Base-by-base conservation (phyloP, 148 eudicot genomes). In the Cornus kousa region DNA sequence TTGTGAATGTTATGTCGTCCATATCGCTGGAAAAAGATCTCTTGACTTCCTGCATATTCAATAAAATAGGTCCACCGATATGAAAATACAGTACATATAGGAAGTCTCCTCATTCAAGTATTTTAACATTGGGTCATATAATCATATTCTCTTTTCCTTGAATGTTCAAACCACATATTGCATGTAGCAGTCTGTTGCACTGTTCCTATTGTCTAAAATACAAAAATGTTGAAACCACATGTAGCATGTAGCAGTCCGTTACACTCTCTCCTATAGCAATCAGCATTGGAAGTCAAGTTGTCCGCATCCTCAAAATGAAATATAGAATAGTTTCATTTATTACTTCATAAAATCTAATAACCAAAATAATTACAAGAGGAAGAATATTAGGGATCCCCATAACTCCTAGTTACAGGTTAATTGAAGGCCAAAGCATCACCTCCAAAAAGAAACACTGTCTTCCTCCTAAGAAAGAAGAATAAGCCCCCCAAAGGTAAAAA, bases 1-100 rank as follows among this genome's bases (percentile, higher is more conserved):
- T 86, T 90, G 78, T 86, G 80, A 80, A 93, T 93, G 84, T 87
- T 83, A 70, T 74, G 88, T 74, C 75, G 80, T 43, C 99, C 99
- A 80, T 93, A 96, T 35, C 83, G 85, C 81, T 92, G 90, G 74
- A 85, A 83, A 78, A 84, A 92, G 31, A 91, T 80, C 78, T 92
- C 95, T 78, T 91, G 77, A 74, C 87, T 89, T 65, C 99, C 99
- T 96, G 88, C 80, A 28, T 28, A 76, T 31, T 32, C 37, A 48
- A 50, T 43, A 31, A 23, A 48, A 68, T 17, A 50, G 24, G 57
- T 65, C 35, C 4, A 62, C 7, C n/a, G n/a, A 67, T 3, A 75
- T 37, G 19, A n/a, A 4, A 39, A 22, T 13, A 14, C 70, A 23
- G 37, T 17, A 64, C 37, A 23, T 12, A 39, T 40, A 39, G 70